Conservation (phyloP, 176 grass and related monocot species). For the Eremochloa ophiuroides region DNA sequence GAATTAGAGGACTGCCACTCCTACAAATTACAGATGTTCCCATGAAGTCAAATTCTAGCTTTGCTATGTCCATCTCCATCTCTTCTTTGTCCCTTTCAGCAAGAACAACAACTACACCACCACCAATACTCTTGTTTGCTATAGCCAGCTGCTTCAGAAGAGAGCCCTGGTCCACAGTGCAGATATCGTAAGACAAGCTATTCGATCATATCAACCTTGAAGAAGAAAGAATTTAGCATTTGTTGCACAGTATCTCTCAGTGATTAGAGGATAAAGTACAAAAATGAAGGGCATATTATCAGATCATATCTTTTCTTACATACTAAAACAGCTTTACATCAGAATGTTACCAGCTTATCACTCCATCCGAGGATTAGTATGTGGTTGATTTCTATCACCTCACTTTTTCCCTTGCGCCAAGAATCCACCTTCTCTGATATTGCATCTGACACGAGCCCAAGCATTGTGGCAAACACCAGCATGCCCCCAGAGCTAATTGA, state of each 20-base stretch:
- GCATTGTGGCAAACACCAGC: conserved; percentile 97
- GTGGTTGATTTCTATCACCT: conserved; percentile 96
- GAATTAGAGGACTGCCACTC: conserved; percentile 90
- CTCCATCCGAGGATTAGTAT: conserved; percentile 99
- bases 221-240: not conserved
- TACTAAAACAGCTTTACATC: conserved; percentile 15
- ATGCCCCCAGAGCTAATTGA: conserved; percentile 91
- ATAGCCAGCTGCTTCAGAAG: conserved; percentile 99
- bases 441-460: conserved; percentile 97
- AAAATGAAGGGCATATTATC: not conserved
- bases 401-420: conserved; percentile 96
- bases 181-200: not conserved
- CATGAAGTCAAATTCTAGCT: conserved; percentile 98
- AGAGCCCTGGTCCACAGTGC: conserved; percentile 56
- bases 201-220: not conserved
- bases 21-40: conserved; percentile 97
- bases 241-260: not conserved
- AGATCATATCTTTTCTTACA: not conserved
- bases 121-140: conserved; percentile 97
- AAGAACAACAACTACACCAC: conserved; percentile 93
- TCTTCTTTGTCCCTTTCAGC: conserved; percentile 98
- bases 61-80: conserved; percentile 98
- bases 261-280: conserved; percentile 10
- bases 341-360: conserved; percentile 82
- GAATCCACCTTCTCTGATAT: conserved; percentile 99